Evolutionary conservation across 768 basidiomycete genomes (phyloP), one percentile per base, ranked within the genome.

Genomic region (Trametes gibbosa): DNA sequence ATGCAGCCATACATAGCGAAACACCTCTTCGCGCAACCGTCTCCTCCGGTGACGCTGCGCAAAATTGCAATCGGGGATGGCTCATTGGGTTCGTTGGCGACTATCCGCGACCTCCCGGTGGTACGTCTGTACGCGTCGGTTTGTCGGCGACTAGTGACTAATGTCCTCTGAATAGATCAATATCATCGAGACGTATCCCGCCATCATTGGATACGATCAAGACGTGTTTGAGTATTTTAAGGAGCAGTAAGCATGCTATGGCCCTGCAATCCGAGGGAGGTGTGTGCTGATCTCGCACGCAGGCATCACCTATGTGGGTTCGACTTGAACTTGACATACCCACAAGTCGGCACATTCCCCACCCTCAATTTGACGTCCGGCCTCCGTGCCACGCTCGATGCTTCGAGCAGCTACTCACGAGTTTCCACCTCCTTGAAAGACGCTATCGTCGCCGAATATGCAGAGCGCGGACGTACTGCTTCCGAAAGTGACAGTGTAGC

Each of bases 61-160:
- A 85, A 84, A 67, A 81, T 89, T 48, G 84, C 80, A 16, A 89
- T 91, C 42, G 89, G 89, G 10, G 85, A 89, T 70, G 86, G 84
- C 5, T 71, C 84, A 12, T 76, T 88, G 17, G 75, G 67, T 3
- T 65, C 58, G 5, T 34, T 42, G 3, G 59, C 54, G 7, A 62
- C 58, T 2, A 62, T 61, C 41, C 47, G 57, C 10, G 34, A 63
- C 14, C 35, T 68, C 4, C 65, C 67, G 3, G 62, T 63, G 39
- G 67, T 68, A 59, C 21, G 63, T 24, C 80, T 85, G 66, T 68
- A 76, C 21, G 13, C 19, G 35, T 46, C 51, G 9, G 6, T 14
- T 43, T 24, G 1, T 8, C 14, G 49, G 8, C 16, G 27, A 35
- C 29, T n/a, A 32, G 37, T 39, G 29, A 13, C 19, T 43, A 23